Evolutionary conservation across 768 basidiomycete species (phyloP), one percentile per base, ranked within the genome.

Genomic region (Sporobolomyces roseus): DNA sequence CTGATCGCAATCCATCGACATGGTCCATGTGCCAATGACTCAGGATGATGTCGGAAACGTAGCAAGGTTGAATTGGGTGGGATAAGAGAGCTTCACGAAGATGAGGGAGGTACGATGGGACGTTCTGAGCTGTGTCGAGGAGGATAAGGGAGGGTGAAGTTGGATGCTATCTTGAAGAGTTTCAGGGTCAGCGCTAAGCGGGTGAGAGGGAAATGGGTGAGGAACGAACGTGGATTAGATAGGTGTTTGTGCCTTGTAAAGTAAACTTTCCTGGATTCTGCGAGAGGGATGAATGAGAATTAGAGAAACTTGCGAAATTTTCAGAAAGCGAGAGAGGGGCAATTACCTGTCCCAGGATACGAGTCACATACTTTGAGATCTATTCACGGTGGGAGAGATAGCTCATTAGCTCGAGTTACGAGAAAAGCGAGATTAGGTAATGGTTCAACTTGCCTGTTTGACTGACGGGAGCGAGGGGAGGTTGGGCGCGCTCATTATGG

Each of bases 11-110:
- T 7, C 93, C 94, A 10, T 84, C 84, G 70, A 87, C 82, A 72
- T 98, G 94, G 79, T 98, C 94, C 35, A 81, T 80, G 77, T 98
- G 94, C 83, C 87, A 87, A 78, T 98, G 94, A 0, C 92, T 91
- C 63, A 98, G 81, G 75, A 98, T 81, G 78, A 98, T 90, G 76
- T 97, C 92, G 16, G 90, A 90, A 55, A 97, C 79, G 55, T 86
- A 83, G 12, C 85, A 53, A 29, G 65, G 63, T 38, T 64, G 56
- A 17, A 74, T 74, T 2, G 32, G 61, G n/a, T 60, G 65, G 1
- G 53, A 7, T 1, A 78, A 74, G 30, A 72, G 69, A 29, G 55
- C 49, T 5, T 66, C 51, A 23, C 56, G 76, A 46, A 94, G 86
- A 54, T 85, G 64, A 14, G 87, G 83, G 23, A 85, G 83, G 77